phyloP scores from a whole-genome alignment of 129 eudicot genomes.

The Arctium minus region DNA sequence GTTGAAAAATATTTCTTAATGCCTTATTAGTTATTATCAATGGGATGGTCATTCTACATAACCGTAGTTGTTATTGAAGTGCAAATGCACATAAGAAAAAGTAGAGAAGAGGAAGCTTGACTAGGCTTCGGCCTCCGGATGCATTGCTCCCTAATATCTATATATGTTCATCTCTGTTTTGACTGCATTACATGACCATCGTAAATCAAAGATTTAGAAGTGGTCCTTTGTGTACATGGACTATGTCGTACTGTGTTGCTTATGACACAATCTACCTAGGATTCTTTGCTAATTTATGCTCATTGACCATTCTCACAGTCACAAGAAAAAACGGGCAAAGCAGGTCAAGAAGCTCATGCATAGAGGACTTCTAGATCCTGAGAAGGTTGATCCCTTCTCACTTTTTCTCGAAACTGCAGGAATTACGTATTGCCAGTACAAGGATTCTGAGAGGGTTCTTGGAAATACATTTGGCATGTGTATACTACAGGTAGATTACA shows the following conservation, averaged over 20 bases:
- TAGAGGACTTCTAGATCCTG: slow-evolving; percentile 68
- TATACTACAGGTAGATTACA: slow-evolving; percentile 65
- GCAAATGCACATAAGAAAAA: not conserved
- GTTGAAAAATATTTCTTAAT: not conserved
- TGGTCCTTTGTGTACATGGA: not conserved
- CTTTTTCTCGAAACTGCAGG: slow-evolving; percentile 71
- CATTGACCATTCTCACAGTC: slow-evolving; percentile 39
- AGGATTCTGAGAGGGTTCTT: slow-evolving; percentile 83
- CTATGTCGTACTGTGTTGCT: not conserved
- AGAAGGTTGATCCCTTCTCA: slow-evolving; percentile 74
- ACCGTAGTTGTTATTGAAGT: not conserved
- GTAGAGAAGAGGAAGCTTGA: not conserved
- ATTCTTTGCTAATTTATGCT: slow-evolving; percentile 10
- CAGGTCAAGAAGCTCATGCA: slow-evolving; percentile 67
- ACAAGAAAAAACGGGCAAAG: slow-evolving; percentile 72
- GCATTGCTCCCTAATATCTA: not conserved
- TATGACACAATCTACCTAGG: not conserved
- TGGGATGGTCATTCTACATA: not conserved
- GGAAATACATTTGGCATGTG: slow-evolving; percentile 99
- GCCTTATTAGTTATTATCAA: not conserved
- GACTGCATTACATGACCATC: not conserved
- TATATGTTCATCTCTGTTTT: not conserved
- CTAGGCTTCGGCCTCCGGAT: not conserved
- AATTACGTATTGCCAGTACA: slow-evolving; percentile 77
- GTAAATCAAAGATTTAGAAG: not conserved